Evolutionary conservation across 1,139 yeast genomes (phyloP), one percentile per base, ranked within the genome.

Genomic region (Suhomyces yuchorum): DNA sequence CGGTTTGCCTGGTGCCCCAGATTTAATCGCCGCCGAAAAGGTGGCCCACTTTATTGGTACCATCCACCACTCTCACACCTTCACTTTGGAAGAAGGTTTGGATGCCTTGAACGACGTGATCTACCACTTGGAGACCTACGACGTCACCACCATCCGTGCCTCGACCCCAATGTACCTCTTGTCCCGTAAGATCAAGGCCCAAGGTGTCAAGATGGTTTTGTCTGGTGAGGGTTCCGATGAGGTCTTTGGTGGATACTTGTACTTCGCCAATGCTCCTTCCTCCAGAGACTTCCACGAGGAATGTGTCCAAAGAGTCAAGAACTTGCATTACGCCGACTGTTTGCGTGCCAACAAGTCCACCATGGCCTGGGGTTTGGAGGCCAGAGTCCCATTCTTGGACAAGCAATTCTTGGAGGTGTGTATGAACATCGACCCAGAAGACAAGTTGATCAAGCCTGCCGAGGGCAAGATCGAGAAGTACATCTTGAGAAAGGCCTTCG

Each of bases 291-390:
- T 93, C 90, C 99, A 93, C 72, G 78, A 84, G 56, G 99, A 93
- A 76, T 87, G 96, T 73, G 97, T 95, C 53, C 78, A 86, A 75
- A 83, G 99, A 70, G 97, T 93, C 61, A 90, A 93, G 80, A 92
- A 93, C 92, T 80, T 93, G 73, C 97, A 93, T 72, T 85, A 85
- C 61, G 92, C 99, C 54, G 99, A 93, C 76, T 92, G 98, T 77
- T 78, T 93, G 67, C 87, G 99, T 72, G 99, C 99, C 58, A 93
- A 93, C 89, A 93, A 93, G 77, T 92, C 98, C 32, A 93, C 99
- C 54, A 89, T 93, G 97, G 99, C 99, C 37, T 93, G 99, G 99
- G 99, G 99, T 70, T 82, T 93, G 58, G 99, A 93, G 77, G 99
- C 99, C 52, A 88, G 99, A 75, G 99, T 93, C 60, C 99, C 99